These are phyloP conservation scores for Calonectria henricotiae DNA, from an alignment of 2,329 filamentous ascomycete genomes.

Conservation along the genomic window DNA sequence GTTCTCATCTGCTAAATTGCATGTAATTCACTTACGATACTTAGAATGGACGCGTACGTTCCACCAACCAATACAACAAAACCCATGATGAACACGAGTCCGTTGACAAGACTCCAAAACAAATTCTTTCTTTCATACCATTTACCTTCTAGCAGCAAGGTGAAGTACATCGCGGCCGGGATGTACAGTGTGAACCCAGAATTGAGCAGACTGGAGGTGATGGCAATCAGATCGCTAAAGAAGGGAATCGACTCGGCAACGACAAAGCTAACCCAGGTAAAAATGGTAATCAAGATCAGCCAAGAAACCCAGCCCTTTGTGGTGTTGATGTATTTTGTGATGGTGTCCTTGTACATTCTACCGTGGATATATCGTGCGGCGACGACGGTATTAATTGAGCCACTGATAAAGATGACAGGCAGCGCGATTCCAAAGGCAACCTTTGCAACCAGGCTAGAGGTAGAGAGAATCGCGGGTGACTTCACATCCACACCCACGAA, in stretches of 20 bases:
- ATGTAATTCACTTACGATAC: constrained; percentile 36
- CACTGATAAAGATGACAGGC: constrained; percentile 79
- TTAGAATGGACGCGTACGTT: constrained; percentile 37
- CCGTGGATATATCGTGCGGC: constrained; percentile 58
- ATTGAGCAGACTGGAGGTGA: constrained; percentile 65
- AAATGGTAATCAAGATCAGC: constrained; percentile 69
- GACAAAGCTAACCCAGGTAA: constrained; percentile 65
- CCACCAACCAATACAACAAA: constrained; percentile 36
- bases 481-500: constrained; percentile 74
- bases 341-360: constrained; percentile 43
- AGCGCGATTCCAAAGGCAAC: constrained; percentile 77
- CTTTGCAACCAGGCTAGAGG: constrained; percentile 70
- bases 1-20: neutral
- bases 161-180: constrained; percentile 60
- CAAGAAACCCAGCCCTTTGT: constrained; percentile 63
- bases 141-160: constrained; percentile 52
- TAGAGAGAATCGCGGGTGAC: constrained; percentile 76
- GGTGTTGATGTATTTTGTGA: constrained; percentile 44
- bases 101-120: constrained; percentile 33
- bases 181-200: constrained; percentile 60
- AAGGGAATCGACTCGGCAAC: constrained; percentile 80
- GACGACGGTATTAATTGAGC: constrained; percentile 71
- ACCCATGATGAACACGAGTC: constrained; percentile 35
- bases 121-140: constrained; percentile 40
- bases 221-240: constrained; percentile 77